Conservation (phyloP, 2,329 filamentous ascomycete species). For the Fusarium illudens region DNA sequence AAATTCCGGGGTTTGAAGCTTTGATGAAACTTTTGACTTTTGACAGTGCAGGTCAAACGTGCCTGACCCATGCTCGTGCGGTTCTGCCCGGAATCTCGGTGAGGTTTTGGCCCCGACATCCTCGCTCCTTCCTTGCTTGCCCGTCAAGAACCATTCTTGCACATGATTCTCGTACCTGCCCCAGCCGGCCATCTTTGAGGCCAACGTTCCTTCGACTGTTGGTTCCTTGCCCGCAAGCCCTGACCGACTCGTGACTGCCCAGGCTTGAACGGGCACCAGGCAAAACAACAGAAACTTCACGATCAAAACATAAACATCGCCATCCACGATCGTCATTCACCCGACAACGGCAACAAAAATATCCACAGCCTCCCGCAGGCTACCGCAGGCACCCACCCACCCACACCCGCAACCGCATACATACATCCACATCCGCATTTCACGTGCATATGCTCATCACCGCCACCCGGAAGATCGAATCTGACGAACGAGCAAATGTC, state of each 20-base stretch:
- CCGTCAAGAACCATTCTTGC: background rate
- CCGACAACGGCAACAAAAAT: constrained; percentile 30
- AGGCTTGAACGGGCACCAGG: background rate
- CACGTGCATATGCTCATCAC: constrained; percentile 37
- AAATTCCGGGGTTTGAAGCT: background rate
- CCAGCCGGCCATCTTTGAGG: constrained; percentile 21
- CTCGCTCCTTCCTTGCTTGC: background rate
- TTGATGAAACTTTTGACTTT: background rate
- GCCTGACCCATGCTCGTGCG: background rate
- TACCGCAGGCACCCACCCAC: constrained; percentile 26
- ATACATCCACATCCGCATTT: constrained; percentile 30
- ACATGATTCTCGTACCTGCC: constrained; percentile 3
- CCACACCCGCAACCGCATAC: constrained; percentile 17
- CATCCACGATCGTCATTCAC: constrained; percentile 9
- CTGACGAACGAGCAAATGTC: constrained; percentile 22
- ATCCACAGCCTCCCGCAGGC: constrained; percentile 20
- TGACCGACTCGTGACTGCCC: constrained; percentile 19
- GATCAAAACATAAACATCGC: constrained; percentile 17
- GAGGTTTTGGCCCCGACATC: background rate
- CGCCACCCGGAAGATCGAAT: constrained; percentile 34
- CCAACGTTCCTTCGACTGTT: constrained; percentile 14
- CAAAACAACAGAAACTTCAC: constrained; percentile 7
- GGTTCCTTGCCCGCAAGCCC: constrained; percentile 3
- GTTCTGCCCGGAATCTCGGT: background rate
- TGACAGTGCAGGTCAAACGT: background rate